Percentiles rank a stretch among this genome's conserved stretches.
Conservation (phyloP, 2,329 filamentous ascomycete species). For the Penicillium griseofulvum region DNA sequence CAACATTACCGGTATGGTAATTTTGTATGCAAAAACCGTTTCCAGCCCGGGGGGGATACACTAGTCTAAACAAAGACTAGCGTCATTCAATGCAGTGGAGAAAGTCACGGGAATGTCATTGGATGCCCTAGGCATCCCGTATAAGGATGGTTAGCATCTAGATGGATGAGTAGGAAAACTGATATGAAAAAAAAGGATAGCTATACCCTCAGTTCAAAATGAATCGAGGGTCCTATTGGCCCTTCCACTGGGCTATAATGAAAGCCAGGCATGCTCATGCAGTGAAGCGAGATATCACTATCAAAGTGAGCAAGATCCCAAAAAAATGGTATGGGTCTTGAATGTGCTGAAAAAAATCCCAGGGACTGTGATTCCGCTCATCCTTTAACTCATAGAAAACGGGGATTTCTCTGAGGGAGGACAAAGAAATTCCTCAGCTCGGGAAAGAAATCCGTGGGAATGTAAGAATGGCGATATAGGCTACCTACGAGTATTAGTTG, state of each 20-base stretch:
- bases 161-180: conserved; percentile 1
- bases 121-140: not conserved
- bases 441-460: conserved; percentile 1
- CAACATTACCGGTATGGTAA: conserved; percentile 5
- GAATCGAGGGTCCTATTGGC: not conserved
- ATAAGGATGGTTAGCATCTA: conserved; percentile 5
- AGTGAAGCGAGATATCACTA: not conserved
- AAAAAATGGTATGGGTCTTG: not conserved
- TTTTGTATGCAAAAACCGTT: conserved; percentile 4
- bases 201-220: not conserved
- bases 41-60: not conserved
- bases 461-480: not conserved
- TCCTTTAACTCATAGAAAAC: not conserved
- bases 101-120: conserved; percentile 10
- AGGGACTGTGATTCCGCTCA: not conserved
- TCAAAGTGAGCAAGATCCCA: not conserved
- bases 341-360: not conserved
- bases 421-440: not conserved
- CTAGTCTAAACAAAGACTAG: not conserved
- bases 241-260: not conserved
- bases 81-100: not conserved
- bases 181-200: not conserved
- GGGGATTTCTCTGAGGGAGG: not conserved
- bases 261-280: not conserved
- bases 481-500: not conserved